phyloP scores from a whole-genome alignment of 345 rosid genomes.

The Citrus sinensis region DVS_A1.0 CM039164.1:2407501-2408000 shows the following conservation, averaged over 20 bases:
- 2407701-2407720: background rate
- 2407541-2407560: no score
- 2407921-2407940: background rate
- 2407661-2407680: background rate
- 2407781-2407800: background rate
- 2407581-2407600: no score
- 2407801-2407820: background rate
- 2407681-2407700: background rate
- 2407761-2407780: background rate
- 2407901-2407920: background rate
- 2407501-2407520: no score
- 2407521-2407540: no score
- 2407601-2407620: no score
- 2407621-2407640: background rate
- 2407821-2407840: background rate
- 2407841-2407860: constrained; percentile 2
- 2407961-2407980: background rate
- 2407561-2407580: no score
- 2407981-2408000: background rate
- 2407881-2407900: background rate
- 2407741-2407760: background rate
- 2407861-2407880: background rate
- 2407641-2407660: background rate
- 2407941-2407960: background rate
- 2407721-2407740: background rate